A percentile compares a stretch with the other conserved stretches of the same genome.
Evolutionary conservation across 78 protist genomes (phyloP).

Genomic region (Dictyostelium purpureum): DNA sequence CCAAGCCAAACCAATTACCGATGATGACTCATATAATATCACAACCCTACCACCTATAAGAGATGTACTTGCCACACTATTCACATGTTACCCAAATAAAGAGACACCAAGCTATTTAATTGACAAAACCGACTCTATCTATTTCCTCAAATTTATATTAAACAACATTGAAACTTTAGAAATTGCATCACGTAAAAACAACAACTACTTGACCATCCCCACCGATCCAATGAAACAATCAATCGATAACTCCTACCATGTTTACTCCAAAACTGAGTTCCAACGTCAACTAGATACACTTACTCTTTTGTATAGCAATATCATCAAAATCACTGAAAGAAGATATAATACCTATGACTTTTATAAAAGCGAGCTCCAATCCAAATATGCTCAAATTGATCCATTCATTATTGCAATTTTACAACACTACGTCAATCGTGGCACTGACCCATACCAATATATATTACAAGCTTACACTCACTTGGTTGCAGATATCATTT

Average conservation of each 20-base stretch:
- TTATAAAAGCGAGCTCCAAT: neutral
- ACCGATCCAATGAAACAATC: neutral
- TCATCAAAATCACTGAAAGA: neutral
- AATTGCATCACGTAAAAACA: neutral
- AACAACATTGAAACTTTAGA: constrained; percentile 44
- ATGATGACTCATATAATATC: too few relatives aligned
- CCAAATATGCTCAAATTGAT: neutral
- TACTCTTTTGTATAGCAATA: neutral
- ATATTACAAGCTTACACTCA: neutral
- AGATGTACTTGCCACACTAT: too few relatives aligned
- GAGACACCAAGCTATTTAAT: neutral
- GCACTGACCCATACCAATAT: neutral
- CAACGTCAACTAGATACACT: constrained; percentile 20
- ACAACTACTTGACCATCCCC: neutral
- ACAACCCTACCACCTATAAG: too few relatives aligned
- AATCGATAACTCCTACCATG: neutral
- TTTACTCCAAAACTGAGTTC: constrained; percentile 30
- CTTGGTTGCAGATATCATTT: neutral
- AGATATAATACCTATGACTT: neutral
- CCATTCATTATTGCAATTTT: neutral
- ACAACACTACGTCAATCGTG: constrained; percentile 5
- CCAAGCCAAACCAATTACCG: too few relatives aligned
- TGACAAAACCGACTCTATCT: neutral
- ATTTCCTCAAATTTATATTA: constrained; percentile 15
- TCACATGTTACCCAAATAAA: too few relatives aligned